Conservation (phyloP, 176 grass and related monocot genomes). For the Bolboschoenus planiculmis region DNA sequence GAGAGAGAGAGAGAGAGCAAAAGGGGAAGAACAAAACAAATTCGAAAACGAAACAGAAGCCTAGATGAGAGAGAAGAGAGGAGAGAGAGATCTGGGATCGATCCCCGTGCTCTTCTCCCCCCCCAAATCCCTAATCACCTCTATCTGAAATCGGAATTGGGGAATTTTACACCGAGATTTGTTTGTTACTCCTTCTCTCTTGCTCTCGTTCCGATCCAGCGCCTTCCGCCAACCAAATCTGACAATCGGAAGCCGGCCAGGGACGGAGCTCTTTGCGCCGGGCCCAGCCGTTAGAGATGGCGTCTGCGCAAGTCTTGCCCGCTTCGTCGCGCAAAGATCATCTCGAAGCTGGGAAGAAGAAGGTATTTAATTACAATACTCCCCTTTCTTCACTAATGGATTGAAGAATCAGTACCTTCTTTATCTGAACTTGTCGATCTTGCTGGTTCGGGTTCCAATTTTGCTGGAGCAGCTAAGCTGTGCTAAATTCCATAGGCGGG, state of each 20-base stretch:
- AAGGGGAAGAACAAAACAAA: neutral
- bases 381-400: neutral
- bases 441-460: neutral
- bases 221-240: neutral
- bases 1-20: neutral
- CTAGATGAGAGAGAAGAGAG: neutral
- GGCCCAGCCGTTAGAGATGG: conserved; percentile 39
- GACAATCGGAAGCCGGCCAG: neutral
- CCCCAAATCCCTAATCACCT: conserved; percentile 12
- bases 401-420: neutral
- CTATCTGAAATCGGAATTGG: conserved; percentile 3
- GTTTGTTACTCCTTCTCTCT: neutral
- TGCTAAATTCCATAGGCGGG: neutral
- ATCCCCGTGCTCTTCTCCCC: conserved; percentile 18
- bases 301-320: conserved; percentile 56
- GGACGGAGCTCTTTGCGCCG: conserved; percentile 26
- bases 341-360: conserved; percentile 92
- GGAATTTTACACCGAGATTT: neutral
- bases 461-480: neutral
- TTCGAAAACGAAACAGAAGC: conserved; percentile 7
- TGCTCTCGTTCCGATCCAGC: conserved; percentile 16
- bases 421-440: neutral
- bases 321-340: conserved; percentile 62
- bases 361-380: conserved; percentile 35
- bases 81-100: conserved; percentile 22